Evolutionary conservation across 306 rosid species (phyloP).

Genomic region (Lotus japonicus): DNA sequence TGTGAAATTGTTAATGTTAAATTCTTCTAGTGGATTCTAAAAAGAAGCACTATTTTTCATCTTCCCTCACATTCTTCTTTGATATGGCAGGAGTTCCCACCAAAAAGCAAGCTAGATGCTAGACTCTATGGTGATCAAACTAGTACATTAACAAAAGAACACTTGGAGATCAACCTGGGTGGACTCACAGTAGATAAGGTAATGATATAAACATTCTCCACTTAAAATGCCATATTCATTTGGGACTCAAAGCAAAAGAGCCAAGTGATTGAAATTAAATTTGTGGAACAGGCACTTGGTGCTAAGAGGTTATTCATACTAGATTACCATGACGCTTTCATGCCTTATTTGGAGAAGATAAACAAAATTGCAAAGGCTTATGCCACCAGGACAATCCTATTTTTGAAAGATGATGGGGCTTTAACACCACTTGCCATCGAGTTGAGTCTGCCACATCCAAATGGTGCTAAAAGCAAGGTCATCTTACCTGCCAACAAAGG

Average conservation of each 20-base stretch:
- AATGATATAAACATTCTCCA: not conserved
- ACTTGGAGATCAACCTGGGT: conserved; percentile 31
- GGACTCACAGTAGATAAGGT: conserved; percentile 30
- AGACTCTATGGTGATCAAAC: conserved; percentile 48
- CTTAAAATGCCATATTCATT: too few species aligned
- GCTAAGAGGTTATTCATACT: conserved; percentile 47
- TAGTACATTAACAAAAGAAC: conserved; percentile 37
- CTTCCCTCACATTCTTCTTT: not conserved
- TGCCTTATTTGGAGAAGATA: conserved; percentile 42
- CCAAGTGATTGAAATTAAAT: not conserved
- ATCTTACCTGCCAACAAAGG: conserved; percentile 43
- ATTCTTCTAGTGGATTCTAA: not conserved
- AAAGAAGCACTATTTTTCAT: too few species aligned
- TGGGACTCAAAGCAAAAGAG: not conserved
- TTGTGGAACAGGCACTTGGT: conserved; percentile 39
- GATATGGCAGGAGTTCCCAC: conserved; percentile 55
- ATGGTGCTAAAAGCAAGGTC: conserved; percentile 42
- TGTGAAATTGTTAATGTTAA: not conserved
- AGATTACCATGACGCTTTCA: conserved; percentile 54
- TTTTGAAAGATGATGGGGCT: conserved; percentile 51
- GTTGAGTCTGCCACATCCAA: conserved; percentile 48
- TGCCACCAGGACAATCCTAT: conserved; percentile 56
- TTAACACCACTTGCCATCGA: conserved; percentile 62
- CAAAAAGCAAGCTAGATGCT: conserved; percentile 46
- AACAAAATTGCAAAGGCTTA: conserved; percentile 34